Conservation (phyloP, 2,329 filamentous ascomycete genomes). For the Dactylonectria macrodidyma region DNA sequence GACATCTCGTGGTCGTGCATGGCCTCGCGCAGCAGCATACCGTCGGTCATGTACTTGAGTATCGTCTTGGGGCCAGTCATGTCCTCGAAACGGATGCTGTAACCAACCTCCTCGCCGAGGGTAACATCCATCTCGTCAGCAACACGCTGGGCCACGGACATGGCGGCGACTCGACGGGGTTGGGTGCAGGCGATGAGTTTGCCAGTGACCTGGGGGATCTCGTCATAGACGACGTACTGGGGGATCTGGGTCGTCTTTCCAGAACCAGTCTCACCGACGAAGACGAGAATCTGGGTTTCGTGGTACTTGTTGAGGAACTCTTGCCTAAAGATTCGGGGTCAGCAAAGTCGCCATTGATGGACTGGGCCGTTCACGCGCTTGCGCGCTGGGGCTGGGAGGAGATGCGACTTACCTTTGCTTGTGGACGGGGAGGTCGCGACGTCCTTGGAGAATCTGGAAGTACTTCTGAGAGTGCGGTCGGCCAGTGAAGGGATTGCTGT, state of each 20-base stretch:
- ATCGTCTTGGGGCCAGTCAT: conserved; percentile 90
- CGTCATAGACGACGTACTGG: conserved; percentile 97
- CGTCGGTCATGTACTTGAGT: conserved; percentile 99
- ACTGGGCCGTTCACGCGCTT: neutral
- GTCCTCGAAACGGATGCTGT: conserved; percentile 99
- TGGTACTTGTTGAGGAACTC: conserved; percentile 97
- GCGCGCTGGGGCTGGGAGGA: conserved; percentile 1
- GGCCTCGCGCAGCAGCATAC: conserved; percentile 96
- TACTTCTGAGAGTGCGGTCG: conserved; percentile 85
- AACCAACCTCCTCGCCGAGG: conserved; percentile 95
- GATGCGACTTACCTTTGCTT: conserved; percentile 78
- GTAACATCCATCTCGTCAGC: conserved; percentile 96
- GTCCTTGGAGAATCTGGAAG: conserved; percentile 87
- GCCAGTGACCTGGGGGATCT: conserved; percentile 86
- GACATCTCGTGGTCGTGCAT: conserved; percentile 95
- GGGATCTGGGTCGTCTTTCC: conserved; percentile 99
- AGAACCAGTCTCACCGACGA: conserved; percentile 98
- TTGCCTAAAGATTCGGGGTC: conserved; percentile 66
- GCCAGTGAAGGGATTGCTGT: conserved; percentile 89
- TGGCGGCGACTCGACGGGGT: conserved; percentile 96
- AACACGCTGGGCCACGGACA: conserved; percentile 98
- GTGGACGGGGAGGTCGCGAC: conserved; percentile 91
- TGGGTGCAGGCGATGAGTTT: conserved; percentile 98
- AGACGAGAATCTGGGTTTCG: conserved; percentile 94
- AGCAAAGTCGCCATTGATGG: neutral